phyloP scores from a whole-genome alignment of 1,284 basidiomycete genomes.

The Phellopilus nigrolimitatus region DNA sequence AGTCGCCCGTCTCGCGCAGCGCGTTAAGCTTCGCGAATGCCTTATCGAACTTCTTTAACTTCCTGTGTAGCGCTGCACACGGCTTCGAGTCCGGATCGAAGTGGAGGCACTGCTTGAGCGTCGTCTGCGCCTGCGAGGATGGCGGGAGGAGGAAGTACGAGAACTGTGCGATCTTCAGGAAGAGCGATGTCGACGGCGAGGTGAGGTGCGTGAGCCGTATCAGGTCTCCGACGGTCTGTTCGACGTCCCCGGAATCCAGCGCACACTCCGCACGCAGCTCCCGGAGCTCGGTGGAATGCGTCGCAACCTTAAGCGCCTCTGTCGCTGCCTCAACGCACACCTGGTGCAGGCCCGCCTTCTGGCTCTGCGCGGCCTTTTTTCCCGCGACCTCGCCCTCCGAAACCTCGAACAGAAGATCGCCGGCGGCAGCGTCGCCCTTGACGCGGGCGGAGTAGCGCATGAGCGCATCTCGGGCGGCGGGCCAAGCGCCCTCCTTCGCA shows the following conservation, averaged over 20 bases:
- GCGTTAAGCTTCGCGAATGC: conserved; percentile 71
- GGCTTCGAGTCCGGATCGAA: conserved; percentile 89
- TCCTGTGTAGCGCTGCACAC: conserved; percentile 77
- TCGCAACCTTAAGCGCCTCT: conserved; percentile 64
- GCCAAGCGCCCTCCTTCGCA: conserved; percentile 71
- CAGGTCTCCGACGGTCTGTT: conserved; percentile 80
- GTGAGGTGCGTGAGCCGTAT: conserved; percentile 77
- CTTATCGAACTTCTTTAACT: conserved; percentile 77
- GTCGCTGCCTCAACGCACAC: conserved; percentile 74
- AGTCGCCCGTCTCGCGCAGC: conserved; percentile 62
- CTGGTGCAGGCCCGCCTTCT: conserved; percentile 64
- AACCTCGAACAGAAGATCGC: conserved; percentile 54
- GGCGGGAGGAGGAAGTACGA: conserved; percentile 78
- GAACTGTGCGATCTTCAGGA: conserved; percentile 73
- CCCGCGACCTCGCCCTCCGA: conserved; percentile 51
- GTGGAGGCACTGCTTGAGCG: conserved; percentile 87
- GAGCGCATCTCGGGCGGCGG: conserved; percentile 54
- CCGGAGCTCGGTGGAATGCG: conserved; percentile 65
- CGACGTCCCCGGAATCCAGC: conserved; percentile 72
- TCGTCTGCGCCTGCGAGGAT: conserved; percentile 54
- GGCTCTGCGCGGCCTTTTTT: conserved; percentile 57
- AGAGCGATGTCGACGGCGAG: conserved; percentile 60
- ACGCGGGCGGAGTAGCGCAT: conserved; percentile 51
- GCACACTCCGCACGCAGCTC: conserved; percentile 76
- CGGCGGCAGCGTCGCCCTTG: conserved; percentile 44